Evolutionary conservation across 1,284 basidiomycete species (phyloP), one percentile per base, ranked within the genome.

Genomic region (Ustilago tritici): DNA sequence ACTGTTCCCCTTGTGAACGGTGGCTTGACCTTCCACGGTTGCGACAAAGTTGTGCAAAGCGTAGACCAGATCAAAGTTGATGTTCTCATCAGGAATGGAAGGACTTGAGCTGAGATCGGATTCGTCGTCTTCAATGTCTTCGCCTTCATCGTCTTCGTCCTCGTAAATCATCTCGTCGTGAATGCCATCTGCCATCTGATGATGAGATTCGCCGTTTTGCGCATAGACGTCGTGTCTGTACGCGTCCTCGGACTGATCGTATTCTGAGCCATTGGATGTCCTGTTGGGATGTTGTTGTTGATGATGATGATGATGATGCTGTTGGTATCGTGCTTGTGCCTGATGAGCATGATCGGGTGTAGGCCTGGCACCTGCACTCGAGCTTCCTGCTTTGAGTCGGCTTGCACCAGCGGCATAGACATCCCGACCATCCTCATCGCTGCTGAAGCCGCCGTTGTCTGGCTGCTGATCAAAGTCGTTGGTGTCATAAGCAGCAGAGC

Each of bases 61-160:
- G 63, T 86, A 86, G n/a, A 86, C 84, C 50, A 86, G 79, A 52
- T 86, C 84, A 61, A 86, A 86, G 77, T 86, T 81, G 77, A 86
- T 86, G 68, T 86, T 85, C 54, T 86, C 84, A 66, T 86, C 84
- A 0, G 84, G 84, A 50, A 86, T 86, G n/a, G 80, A 82, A 2
- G 84, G 84, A 56, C 83, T 84, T 9, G 81, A 83, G 52, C 84
- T 85, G 35, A 86, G 73, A 35, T 86, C 84, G 40, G 82, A 84
- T 28, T 86, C 84, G 38, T 85, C 82, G 43, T 83, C 82, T n/a
- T 78, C 72, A 17, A 79, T 76, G 17, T 82, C 76, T 6, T 83
- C 81, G 15, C 23, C 28, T 17, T 64, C 83, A 2, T 81, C 78
- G 4, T 85, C 82, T 19, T 83, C 77, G n/a, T 80, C 77, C 23